Percentiles rank a stretch among this genome's conserved stretches.
These are phyloP conservation scores for Geum urbanum DNA, from an alignment of 306 rosid genomes.

Conservation along the genomic window DNA sequence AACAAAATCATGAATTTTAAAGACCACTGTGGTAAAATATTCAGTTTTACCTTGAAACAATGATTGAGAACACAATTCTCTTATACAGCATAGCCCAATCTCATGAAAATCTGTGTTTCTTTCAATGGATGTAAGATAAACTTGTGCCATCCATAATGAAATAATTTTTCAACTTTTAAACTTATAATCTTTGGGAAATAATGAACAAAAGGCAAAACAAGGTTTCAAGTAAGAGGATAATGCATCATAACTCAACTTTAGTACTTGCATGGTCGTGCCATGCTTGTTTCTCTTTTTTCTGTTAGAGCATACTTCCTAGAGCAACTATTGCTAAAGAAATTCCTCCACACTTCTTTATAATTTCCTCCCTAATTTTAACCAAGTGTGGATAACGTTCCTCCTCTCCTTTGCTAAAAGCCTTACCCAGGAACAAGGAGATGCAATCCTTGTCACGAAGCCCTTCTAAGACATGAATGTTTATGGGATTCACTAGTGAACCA, in stretches of 20 bases:
- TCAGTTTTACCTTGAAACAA: background rate
- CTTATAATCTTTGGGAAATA: background rate
- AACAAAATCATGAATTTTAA: background rate
- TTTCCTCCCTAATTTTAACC: no score
- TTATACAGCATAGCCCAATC: background rate
- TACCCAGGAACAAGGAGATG: no score
- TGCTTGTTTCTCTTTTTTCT: no score
- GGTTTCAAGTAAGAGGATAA: background rate
- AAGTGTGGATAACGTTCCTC: no score
- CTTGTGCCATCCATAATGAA: background rate
- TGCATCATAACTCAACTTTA: background rate
- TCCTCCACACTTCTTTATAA: no score
- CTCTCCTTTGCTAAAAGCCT: no score
- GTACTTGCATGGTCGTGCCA: background rate
- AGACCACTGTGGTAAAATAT: accelerated
- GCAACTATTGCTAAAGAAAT: no score
- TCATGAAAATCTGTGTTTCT: no score
- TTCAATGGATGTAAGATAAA: background rate
- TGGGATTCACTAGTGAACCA: no score
- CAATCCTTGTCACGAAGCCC: no score
- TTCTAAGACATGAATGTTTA: no score
- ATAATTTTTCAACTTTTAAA: background rate
- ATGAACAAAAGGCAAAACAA: background rate
- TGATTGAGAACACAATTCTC: background rate
- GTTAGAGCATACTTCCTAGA: background rate